Percentiles rank a stretch among this genome's conserved stretches.
Conservation (phyloP, 345 rosid genomes). For the Punica granatum region DNA sequence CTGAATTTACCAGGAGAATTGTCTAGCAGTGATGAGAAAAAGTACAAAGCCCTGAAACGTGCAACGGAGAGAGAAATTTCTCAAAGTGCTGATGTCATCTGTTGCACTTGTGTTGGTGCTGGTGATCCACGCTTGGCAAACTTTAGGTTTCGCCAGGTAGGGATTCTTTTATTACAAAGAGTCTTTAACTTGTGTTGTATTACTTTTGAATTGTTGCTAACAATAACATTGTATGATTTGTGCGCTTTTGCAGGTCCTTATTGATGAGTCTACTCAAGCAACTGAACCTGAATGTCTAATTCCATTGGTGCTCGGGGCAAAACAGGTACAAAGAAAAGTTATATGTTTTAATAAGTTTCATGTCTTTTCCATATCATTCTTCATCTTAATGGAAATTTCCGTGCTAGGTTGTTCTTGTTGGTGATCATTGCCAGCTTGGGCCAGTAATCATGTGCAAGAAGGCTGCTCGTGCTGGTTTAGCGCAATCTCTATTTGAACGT, state of each 20-base stretch:
- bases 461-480: conserved; percentile 99
- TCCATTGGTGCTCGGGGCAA: conserved; percentile 96
- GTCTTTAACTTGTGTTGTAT: background rate
- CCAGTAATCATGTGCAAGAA: conserved; percentile 99
- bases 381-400: conserved; percentile 9
- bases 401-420: conserved; percentile 85
- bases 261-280: conserved; percentile 99
- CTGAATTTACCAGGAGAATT: conserved; percentile 58
- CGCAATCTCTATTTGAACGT: conserved; percentile 96
- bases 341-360: background rate
- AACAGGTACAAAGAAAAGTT: conserved; percentile 52
- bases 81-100: conserved; percentile 99
- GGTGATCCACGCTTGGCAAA: conserved; percentile 96
- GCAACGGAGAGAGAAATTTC: conserved; percentile 97
- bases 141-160: conserved; percentile 98
- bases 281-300: conserved; percentile 99
- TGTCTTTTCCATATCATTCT: conserved; percentile 1
- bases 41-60: conserved; percentile 92
- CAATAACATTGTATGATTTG: conserved; percentile 11
- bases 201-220: conserved; percentile 4
- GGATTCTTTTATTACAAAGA: background rate
- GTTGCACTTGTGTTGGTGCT: conserved; percentile 99
- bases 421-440: conserved; percentile 99
- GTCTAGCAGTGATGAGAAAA: conserved; percentile 98
- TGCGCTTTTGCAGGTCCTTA: conserved; percentile 60